Evolutionary conservation across 495 filamentous ascomycete species (phyloP).

Genomic region (Emericellopsis terricola): DNA sequence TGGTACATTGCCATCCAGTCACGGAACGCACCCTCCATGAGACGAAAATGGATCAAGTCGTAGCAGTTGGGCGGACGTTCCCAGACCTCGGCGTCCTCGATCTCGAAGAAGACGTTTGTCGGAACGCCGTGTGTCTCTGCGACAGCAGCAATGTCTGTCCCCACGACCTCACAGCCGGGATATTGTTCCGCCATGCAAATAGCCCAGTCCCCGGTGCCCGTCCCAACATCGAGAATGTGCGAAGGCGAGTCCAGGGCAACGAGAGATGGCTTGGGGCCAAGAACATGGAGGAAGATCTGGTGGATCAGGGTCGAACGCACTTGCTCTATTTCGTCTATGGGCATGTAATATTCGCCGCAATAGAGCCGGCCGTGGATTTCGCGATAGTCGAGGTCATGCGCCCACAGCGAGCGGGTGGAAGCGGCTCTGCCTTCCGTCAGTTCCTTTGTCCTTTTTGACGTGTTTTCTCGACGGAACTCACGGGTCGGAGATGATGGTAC

Average conservation of each 20-base stretch:
- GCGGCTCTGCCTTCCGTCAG: conserved; percentile 17
- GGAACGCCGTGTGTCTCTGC: conserved; percentile 30
- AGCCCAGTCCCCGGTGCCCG: conserved; percentile 58
- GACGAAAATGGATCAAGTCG: conserved; percentile 49
- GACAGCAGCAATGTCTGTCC: conserved; percentile 48
- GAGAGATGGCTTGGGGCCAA: conserved; percentile 39
- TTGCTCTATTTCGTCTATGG: conserved; percentile 58
- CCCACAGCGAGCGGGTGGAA: conserved; percentile 40
- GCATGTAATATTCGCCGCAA: conserved; percentile 53
- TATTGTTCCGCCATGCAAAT: conserved; percentile 48
- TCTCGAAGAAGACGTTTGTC: conserved; percentile 51
- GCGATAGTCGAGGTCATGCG: conserved; percentile 33
- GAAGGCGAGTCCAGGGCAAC: conserved; percentile 33
- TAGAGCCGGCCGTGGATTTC: conserved; percentile 52
- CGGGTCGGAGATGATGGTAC: too few species aligned
- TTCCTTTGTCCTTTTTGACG: too few species aligned
- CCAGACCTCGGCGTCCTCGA: conserved; percentile 48
- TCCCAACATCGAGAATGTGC: conserved; percentile 51
- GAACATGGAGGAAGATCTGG: conserved; percentile 42
- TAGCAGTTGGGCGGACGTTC: conserved; percentile 35
- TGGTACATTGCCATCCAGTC: conserved; percentile 44
- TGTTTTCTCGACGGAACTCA: too few species aligned
- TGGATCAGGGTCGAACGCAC: conserved; percentile 50
- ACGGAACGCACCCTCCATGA: conserved; percentile 42
- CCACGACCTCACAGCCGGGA: conserved; percentile 44